Conservation (phyloP, 148 eudicot species). For the Suaeda aralocaspica region DNA sequence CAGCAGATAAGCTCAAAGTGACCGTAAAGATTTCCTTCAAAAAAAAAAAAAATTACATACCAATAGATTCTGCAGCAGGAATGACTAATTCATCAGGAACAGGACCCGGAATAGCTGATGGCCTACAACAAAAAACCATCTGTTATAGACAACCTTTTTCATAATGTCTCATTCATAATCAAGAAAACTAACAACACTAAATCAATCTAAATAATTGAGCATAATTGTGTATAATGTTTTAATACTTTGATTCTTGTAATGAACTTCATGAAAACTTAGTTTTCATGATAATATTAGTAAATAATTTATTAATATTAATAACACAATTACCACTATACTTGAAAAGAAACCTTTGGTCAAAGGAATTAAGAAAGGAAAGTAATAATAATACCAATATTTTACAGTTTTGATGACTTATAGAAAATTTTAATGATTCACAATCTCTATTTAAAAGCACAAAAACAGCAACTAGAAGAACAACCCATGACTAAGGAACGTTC, state of each 20-base stretch:
- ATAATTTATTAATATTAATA: too few species aligned
- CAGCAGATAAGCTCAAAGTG: conserved; percentile 21
- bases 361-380: too few species aligned
- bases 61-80: conserved; percentile 76
- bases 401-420: too few species aligned
- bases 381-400: too few species aligned
- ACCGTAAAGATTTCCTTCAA: conserved; percentile 9
- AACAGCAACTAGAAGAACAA: background rate
- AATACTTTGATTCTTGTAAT: too few species aligned
- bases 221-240: too few species aligned
- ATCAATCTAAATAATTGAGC: too few species aligned
- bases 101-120: conserved; percentile 84
- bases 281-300: too few species aligned
- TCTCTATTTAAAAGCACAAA: background rate
- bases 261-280: background rate
- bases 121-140: conserved; percentile 41
- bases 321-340: too few species aligned
- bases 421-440: too few species aligned
- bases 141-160: background rate
- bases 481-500: conserved; percentile 1
- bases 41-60: conserved; percentile 32
- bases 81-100: conserved; percentile 80
- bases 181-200: too few species aligned
- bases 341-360: too few species aligned
- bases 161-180: background rate